phyloP scores from a whole-genome alignment of 164 flowering plant species.

The Liquidambar formosana region DNA sequence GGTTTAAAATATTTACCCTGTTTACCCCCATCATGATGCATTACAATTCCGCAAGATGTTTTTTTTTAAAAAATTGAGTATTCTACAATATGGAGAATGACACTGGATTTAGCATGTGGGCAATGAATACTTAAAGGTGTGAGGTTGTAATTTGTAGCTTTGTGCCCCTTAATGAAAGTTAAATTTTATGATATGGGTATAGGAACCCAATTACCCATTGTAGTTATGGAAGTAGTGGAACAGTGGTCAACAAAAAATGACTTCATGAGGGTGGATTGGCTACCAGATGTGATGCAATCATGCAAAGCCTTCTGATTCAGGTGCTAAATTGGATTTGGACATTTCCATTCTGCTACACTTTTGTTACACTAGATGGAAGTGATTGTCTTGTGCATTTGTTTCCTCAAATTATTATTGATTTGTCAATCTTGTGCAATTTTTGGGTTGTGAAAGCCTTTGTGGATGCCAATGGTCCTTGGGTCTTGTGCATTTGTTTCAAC shows the following conservation, averaged over 20 bases:
- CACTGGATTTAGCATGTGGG: not conserved
- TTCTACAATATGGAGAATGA: not conserved
- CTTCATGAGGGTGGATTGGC: slow-evolving; percentile 29
- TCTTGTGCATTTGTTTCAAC: too few species aligned
- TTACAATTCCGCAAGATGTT: not conserved
- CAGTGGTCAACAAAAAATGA: slow-evolving; percentile 72
- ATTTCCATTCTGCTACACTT: slow-evolving; percentile 61
- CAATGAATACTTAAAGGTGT: too few species aligned
- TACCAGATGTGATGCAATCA: slow-evolving; percentile 30
- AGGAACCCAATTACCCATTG: slow-evolving; percentile 98
- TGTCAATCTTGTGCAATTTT: slow-evolving; percentile 6
- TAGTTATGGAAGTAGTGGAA: slow-evolving; percentile 94
- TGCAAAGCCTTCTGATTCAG: slow-evolving; percentile 28
- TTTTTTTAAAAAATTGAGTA: not conserved
- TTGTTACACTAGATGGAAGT: slow-evolving; percentile 19
- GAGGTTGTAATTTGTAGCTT: not conserved
- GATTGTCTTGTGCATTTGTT: not conserved
- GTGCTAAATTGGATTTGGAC: slow-evolving; percentile 30
- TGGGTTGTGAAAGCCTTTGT: slow-evolving; percentile 81
- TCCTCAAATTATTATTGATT: slow-evolving; percentile 10
- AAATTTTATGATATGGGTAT: not conserved
- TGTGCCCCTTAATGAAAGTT: not conserved
- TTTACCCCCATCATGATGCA: not conserved
- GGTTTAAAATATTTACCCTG: too few species aligned
- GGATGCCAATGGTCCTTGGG: too few species aligned